phyloP scores from a whole-genome alignment of 225 moss, liverwort and hornwort species.

The Physcomitrium patens region DNA sequence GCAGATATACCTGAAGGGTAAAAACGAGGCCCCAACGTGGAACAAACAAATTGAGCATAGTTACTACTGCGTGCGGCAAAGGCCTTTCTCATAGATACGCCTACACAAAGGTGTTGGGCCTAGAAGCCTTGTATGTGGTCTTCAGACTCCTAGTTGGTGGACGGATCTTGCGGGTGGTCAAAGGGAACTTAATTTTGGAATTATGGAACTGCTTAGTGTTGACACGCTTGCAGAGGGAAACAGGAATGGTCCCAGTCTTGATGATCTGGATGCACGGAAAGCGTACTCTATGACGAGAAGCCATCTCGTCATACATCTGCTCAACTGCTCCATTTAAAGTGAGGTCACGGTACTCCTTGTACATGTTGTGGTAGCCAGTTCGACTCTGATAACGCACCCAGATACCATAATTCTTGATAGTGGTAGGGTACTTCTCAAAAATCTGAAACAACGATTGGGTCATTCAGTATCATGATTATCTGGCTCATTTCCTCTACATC shows the following conservation, averaged over 20 bases:
- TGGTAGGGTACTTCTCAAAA: constrained; percentile 83
- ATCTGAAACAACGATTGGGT: constrained; percentile 41
- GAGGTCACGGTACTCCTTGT: constrained; percentile 90
- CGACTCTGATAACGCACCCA: constrained; percentile 97
- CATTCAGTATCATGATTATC: not conserved
- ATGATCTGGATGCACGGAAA: constrained; percentile 90
- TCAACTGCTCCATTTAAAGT: constrained; percentile 87
- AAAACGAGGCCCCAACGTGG: constrained; percentile 10
- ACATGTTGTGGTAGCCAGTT: constrained; percentile 91
- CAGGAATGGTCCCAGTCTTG: constrained; percentile 82
- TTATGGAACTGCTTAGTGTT: constrained; percentile 84
- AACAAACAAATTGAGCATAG: constrained; percentile 11
- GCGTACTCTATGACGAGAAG: constrained; percentile 76
- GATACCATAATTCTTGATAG: constrained; percentile 90
- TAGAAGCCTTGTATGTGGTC: constrained; percentile 79
- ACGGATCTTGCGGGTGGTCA: constrained; percentile 76
- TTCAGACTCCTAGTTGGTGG: constrained; percentile 69
- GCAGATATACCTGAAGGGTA: not conserved
- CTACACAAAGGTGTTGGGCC: constrained; percentile 74
- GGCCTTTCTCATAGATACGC: not conserved
- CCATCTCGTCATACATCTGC: constrained; percentile 93
- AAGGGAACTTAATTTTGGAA: constrained; percentile 77
- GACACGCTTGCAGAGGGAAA: constrained; percentile 76
- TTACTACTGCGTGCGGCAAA: constrained; percentile 7
- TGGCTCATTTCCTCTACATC: not conserved